A percentile compares a stretch with the other conserved stretches of the same genome.
phyloP scores from a whole-genome alignment of 1,284 basidiomycete species.

The Amylostereum areolatum region DNA sequence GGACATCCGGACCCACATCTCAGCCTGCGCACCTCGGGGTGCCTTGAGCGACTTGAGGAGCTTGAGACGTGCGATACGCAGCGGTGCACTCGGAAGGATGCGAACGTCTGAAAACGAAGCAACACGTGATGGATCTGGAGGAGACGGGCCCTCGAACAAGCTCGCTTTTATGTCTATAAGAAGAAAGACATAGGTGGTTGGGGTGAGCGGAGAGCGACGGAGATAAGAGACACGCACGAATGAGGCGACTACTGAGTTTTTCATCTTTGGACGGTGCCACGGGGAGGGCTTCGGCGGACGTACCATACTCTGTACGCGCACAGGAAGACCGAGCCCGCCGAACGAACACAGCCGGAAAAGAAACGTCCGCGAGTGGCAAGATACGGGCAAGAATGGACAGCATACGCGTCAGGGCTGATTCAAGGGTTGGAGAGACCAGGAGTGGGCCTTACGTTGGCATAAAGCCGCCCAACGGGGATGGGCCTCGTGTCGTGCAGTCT shows the following conservation, averaged over 20 bases:
- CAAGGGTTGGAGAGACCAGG: too few species aligned
- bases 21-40: conserved; percentile 20
- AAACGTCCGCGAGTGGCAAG: too few species aligned
- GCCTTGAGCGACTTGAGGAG: conserved; percentile 26
- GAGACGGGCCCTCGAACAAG: too few species aligned
- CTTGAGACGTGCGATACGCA: conserved; percentile 44
- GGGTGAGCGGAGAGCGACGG: not conserved
- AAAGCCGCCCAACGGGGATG: conserved; percentile 64
- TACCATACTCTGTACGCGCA: conserved; percentile 51
- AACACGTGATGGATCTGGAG: too few species aligned
- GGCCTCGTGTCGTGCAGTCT: conserved; percentile 36
- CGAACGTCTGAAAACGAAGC: conserved; percentile 28
- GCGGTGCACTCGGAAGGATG: conserved; percentile 60
- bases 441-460: conserved; percentile 48
- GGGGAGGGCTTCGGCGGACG: conserved; percentile 34
- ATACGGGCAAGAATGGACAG: too few species aligned
- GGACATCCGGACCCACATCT: conserved; percentile 51
- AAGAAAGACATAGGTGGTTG: not conserved
- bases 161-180: conserved; percentile 5
- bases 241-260: conserved; percentile 56
- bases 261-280: conserved; percentile 29
- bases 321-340: not conserved
- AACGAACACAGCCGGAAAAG: too few species aligned
- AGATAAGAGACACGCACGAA: conserved; percentile 38
- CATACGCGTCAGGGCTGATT: too few species aligned